Base-by-base conservation (phyloP, 169 alveolate species). In the Babesia bigemina region DNA sequence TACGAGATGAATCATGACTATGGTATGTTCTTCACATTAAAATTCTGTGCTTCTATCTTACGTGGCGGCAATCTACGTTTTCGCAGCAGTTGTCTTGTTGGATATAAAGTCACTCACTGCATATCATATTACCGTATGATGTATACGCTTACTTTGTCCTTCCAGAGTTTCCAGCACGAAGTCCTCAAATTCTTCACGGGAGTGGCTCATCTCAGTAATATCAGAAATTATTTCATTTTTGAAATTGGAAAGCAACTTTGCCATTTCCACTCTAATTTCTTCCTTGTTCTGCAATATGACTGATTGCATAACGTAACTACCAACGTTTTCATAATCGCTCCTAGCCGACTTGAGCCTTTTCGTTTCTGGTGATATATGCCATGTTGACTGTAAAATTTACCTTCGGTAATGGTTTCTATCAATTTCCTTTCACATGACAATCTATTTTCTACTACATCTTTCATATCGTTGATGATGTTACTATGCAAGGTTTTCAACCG, bases 161-260 rank as follows among this genome's bases (percentile, higher is more conserved):
- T 79, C 87, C 24, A 79, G 56, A 4, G 33, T 70, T 22, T 63
- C 74, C 53, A 79, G 61, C 21, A 79, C 75, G 56, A 45, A 70
- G 50, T 79, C 87, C 57, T 79, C 87, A 22, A 65, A 53, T 28
- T 66, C 82, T 28, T 79, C 87, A 33, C 87, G 63, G 36, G 72
- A 17, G 13, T 55, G 57, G 36, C 47, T 61, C 73, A 79, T 79
- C 33, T 49, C 60, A 29, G 50, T 22, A 24, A 79, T 13, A 22
- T 55, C 72, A 44, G 26, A 42, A 11, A 29, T 14, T 7, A 79
- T 28, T 7, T 21, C 50, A 24, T 47, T 63, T 52, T 70, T 58
- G 26, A 63, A 58, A 33, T 69, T 67, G 52, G 55, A 16, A 22
- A 79, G 42, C 4, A 21, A 44, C 33, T 59, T 79, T 19, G 70